phyloP scores from a whole-genome alignment of 2,329 filamentous ascomycete species.

The Coniochaeta prunicola region DNA sequence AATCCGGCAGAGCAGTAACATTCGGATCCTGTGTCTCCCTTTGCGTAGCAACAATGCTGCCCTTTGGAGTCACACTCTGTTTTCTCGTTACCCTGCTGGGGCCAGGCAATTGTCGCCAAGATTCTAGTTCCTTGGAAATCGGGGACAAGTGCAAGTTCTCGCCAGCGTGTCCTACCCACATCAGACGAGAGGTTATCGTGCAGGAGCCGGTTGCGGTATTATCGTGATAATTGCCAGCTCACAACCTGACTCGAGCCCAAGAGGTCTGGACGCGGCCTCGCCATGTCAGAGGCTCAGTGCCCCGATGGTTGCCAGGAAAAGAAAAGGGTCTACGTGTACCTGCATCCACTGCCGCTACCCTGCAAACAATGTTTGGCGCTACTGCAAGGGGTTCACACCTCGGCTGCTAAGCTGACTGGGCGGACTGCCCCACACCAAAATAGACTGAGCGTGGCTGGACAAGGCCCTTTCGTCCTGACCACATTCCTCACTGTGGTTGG shows the following conservation, averaged over 20 bases:
- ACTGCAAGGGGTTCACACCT: background rate
- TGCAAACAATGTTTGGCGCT: conserved; percentile 1
- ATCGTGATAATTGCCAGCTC: background rate
- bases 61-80: background rate
- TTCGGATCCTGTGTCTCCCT: background rate
- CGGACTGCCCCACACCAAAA: background rate
- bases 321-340: background rate
- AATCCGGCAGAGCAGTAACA: background rate
- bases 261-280: background rate
- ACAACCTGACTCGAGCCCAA: background rate
- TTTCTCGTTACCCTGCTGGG: background rate
- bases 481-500: conserved; percentile 1
- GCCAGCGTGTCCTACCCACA: background rate
- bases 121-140: background rate
- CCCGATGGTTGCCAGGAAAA: no score
- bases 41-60: background rate
- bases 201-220: background rate
- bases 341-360: background rate
- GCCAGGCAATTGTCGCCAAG: background rate
- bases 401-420: background rate
- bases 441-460: background rate
- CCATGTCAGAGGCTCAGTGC: background rate
- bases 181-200: background rate
- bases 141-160: background rate
- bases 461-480: background rate